These are phyloP conservation scores for Scalesia atractyloides DNA, from an alignment of 129 eudicot genomes.

Conservation along the genomic window DNA sequence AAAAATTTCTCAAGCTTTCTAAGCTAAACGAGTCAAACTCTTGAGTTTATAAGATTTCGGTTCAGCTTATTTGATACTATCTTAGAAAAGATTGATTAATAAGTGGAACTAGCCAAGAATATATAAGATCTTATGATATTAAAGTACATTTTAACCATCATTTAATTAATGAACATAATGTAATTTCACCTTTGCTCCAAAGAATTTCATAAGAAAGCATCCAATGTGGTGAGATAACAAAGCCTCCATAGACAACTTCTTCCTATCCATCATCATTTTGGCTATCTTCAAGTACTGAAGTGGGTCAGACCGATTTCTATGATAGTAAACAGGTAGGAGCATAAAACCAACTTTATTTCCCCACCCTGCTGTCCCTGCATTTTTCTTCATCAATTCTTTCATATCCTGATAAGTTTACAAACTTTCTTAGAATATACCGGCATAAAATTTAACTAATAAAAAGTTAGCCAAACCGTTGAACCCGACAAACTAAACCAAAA, in stretches of 20 bases:
- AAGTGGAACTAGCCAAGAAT: too few species aligned
- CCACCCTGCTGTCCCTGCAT: constrained; percentile 43
- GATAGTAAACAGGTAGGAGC: constrained; percentile 65
- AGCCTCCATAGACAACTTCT: constrained; percentile 74
- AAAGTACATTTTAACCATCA: too few species aligned
- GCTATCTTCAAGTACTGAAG: constrained; percentile 57
- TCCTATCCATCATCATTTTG: constrained; percentile 71
- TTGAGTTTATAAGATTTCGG: too few species aligned
- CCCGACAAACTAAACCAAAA: too few species aligned
- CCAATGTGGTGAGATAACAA: constrained; percentile 50
- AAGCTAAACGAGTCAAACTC: too few species aligned
- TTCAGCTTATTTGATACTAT: too few species aligned
- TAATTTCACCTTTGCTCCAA: constrained; percentile 63
- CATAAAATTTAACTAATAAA: too few species aligned
- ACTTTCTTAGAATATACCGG: too few species aligned
- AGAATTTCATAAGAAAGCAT: constrained; percentile 35
- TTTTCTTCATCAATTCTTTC: constrained; percentile 49
- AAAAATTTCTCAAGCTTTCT: too few species aligned
- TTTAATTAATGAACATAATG: neutral
- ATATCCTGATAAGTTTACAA: constrained; percentile 45
- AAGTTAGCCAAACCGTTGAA: too few species aligned
- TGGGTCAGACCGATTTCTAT: constrained; percentile 45
- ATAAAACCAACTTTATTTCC: constrained; percentile 79
- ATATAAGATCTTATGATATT: too few species aligned
- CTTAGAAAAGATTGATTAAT: too few species aligned